Base-by-base conservation (phyloP, 805 yeast species). In the Yarrowia divulgata region DNA sequence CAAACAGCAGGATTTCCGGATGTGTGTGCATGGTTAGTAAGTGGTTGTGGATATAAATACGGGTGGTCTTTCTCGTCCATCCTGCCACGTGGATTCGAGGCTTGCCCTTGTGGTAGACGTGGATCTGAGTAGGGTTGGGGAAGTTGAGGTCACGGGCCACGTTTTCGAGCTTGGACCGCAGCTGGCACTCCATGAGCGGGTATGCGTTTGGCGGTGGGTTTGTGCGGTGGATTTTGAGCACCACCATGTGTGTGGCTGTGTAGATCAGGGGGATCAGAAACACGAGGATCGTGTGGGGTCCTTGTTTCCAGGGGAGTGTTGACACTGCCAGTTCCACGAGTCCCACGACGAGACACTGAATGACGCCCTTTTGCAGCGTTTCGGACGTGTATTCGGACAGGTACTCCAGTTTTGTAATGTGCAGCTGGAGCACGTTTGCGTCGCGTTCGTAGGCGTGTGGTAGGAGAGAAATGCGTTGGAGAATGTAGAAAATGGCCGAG, bases 111-210 rank as follows among this genome's bases (percentile, higher is more conserved):
- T 43, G 66, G 35, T 60, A 60, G 34, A 60, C 66, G 42, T 60
- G 35, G 37, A 60, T 60, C 18, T 60, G 37, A 0, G 52, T 34
- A 1, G 66, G 66, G 66, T 60, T 45, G 8, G 50, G 34, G 10
- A 60, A 60, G 52, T 60, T 60, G 48, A 60, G 66, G 18, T 60
- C 66, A 4, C 66, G 50, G 5, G 66, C 66, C 19, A 60, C 66
- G 12, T 60, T 45, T 34, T 43, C 66, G 32, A 60, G 66, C 12
- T 60, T 60, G 32, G 40, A 7, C 3, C 66, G 40, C 18, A 60
- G n/a, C 13, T 60, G 66, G 32, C 66, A 60, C 10, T 60, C 52
- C 66, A 60, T 60, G 37, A 60, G 52, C 5, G 66, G 66, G 32
- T 60, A 60, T 13, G 66, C 45, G 34, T 32, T 43, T 1, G 40